Evolutionary conservation across 495 filamentous ascomycete genomes (phyloP).

Genomic region (Pseudoneurospora amorphoporcata): DNA sequence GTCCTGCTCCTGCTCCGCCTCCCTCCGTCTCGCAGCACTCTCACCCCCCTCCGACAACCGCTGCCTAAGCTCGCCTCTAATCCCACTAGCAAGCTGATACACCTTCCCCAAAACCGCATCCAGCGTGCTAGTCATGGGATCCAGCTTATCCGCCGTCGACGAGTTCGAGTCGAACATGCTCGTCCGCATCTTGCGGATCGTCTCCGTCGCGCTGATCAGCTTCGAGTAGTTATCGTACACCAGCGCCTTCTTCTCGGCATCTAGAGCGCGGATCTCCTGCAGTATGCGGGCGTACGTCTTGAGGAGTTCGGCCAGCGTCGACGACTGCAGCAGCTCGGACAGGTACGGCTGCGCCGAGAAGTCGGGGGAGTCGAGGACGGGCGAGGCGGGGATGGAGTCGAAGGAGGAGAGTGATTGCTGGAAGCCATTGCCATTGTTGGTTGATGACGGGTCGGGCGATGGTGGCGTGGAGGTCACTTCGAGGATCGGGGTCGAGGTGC

Average conservation of each 20-base stretch:
- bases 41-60: conserved; percentile 20
- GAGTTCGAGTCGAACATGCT: conserved; percentile 40
- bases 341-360: conserved; percentile 54
- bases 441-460: conserved; percentile 15
- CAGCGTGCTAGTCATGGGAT: conserved; percentile 59
- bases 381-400: conserved; percentile 29
- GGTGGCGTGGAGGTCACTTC: conserved; percentile 25
- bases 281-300: conserved; percentile 54
- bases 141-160: conserved; percentile 41
- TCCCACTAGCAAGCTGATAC: conserved; percentile 59
- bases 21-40: not conserved
- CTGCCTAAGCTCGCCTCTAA: conserved; percentile 45
- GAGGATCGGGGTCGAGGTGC: conserved; percentile 23
- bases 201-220: conserved; percentile 88
- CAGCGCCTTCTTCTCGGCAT: conserved; percentile 90
- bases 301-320: conserved; percentile 55
- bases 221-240: conserved; percentile 99
- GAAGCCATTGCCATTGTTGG: conserved; percentile 18
- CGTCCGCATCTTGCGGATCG: conserved; percentile 68
- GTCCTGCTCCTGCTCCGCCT: not conserved
- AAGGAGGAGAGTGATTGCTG: conserved; percentile 17
- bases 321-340: conserved; percentile 49
- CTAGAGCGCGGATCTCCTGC: conserved; percentile 73
- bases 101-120: conserved; percentile 71
- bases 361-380: conserved; percentile 42